phyloP scores from a whole-genome alignment of 2,329 filamentous ascomycete species.

The Paramyrothecium sp. region DNA sequence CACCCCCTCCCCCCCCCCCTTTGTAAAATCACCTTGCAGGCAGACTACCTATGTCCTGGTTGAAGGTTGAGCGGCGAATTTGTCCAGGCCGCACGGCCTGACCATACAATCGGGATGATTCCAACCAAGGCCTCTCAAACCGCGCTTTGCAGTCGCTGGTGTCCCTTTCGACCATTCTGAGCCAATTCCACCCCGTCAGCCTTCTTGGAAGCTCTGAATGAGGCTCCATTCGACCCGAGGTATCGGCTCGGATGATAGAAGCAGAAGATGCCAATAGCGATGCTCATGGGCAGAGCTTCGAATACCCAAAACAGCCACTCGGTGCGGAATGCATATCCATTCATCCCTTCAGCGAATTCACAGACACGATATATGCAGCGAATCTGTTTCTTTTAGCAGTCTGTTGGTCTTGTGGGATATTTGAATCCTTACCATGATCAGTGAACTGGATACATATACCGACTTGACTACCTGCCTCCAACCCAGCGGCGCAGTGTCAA shows the following conservation, averaged over 20 bases:
- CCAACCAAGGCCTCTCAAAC: not conserved
- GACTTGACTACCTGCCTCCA: slow-evolving; percentile 38
- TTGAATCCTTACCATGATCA: slow-evolving; percentile 40
- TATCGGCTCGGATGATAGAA: slow-evolving; percentile 45
- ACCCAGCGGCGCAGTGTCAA: slow-evolving; percentile 24
- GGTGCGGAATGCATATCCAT: slow-evolving; percentile 46
- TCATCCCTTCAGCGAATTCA: slow-evolving; percentile 50
- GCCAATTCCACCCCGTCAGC: slow-evolving; percentile 11
- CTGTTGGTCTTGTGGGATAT: not conserved
- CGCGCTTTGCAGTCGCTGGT: not conserved
- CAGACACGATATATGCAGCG: slow-evolving; percentile 53
- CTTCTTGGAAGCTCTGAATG: not conserved
- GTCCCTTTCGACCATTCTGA: not conserved
- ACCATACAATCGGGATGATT: no score
- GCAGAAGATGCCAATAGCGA: slow-evolving; percentile 46
- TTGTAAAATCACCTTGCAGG: not conserved
- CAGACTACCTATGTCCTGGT: no score
- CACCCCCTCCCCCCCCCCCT: no score
- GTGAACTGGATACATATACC: slow-evolving; percentile 40
- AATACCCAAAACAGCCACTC: slow-evolving; percentile 55
- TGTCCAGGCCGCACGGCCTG: no score
- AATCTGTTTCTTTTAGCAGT: slow-evolving; percentile 18
- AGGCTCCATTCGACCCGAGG: slow-evolving; percentile 20
- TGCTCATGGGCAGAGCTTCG: slow-evolving; percentile 46
- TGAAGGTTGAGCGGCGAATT: no score